Conservation (phyloP, 345 rosid genomes). For the Bruguiera parviflora region DNA sequence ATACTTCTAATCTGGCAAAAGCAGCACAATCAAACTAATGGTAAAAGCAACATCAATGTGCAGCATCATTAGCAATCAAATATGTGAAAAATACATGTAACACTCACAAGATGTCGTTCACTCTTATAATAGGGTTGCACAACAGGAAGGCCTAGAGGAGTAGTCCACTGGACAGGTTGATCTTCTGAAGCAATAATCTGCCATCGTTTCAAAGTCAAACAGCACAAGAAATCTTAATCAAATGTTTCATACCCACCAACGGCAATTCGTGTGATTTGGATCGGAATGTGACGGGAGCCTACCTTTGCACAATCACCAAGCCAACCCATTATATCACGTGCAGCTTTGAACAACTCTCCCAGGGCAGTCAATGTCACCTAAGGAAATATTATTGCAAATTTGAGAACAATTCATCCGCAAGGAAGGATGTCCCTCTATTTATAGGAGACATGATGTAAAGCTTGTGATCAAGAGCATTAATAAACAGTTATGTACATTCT, state of each 20-base stretch:
- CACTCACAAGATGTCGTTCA: constrained; percentile 75
- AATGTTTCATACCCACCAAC: background rate
- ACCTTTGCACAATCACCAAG: constrained; percentile 97
- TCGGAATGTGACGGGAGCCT: background rate
- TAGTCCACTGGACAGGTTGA: constrained; percentile 84
- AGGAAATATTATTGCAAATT: constrained; percentile 10
- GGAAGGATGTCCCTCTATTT: background rate
- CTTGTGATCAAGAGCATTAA: background rate
- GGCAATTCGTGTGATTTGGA: background rate
- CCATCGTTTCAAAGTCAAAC: constrained; percentile 14
- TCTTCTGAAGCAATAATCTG: constrained; percentile 83
- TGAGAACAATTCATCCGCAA: constrained; percentile 2
- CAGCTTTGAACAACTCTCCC: constrained; percentile 90
- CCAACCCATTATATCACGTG: constrained; percentile 94
- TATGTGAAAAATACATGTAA: background rate
- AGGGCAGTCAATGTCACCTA: constrained; percentile 92
- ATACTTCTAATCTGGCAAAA: too few species aligned
- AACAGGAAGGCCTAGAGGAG: constrained; percentile 97
- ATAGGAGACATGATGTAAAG: background rate
- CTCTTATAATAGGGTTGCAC: constrained; percentile 86
- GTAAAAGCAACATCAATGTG: background rate
- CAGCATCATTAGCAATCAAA: background rate
- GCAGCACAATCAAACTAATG: background rate
- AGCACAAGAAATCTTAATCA: constrained; percentile 5
- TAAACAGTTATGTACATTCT: background rate